Evolutionary conservation across 371 early-diverging fungal genomes (phyloP).

Genomic region (Syncephalastrum sp.): DNA sequence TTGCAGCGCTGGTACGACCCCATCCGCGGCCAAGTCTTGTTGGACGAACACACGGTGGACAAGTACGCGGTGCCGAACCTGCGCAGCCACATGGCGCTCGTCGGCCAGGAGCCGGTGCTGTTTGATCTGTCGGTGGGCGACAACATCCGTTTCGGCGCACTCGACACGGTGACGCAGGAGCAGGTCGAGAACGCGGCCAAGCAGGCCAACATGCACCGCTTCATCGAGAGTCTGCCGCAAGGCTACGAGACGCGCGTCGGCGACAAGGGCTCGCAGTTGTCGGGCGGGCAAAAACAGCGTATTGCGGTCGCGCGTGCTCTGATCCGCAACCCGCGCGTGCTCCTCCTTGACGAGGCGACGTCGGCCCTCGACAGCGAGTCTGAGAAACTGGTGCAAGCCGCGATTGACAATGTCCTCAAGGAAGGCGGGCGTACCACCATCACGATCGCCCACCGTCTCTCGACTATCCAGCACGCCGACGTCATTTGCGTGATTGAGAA

Average conservation of each 20-base stretch:
- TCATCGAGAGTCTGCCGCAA: constrained; percentile 62
- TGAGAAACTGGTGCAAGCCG: constrained; percentile 88
- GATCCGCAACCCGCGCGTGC: constrained; percentile 27
- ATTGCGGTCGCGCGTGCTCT: constrained; percentile 52
- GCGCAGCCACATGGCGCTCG: constrained; percentile 77
- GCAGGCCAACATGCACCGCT: constrained; percentile 76
- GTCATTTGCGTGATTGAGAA: constrained; percentile 70
- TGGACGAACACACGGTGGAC: constrained; percentile 68
- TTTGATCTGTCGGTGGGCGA: constrained; percentile 78
- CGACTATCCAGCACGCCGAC: constrained; percentile 70
- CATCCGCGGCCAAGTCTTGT: constrained; percentile 51
- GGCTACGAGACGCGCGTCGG: constrained; percentile 82
- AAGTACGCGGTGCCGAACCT: constrained; percentile 59
- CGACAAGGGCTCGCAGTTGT: constrained; percentile 70
- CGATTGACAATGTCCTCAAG: constrained; percentile 72
- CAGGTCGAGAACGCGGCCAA: constrained; percentile 60
- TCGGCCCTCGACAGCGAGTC: constrained; percentile 88
- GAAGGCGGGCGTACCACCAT: constrained; percentile 51
- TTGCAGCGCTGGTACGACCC: constrained; percentile 88
- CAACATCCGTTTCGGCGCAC: constrained; percentile 72
- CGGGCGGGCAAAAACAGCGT: constrained; percentile 90
- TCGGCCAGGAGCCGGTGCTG: constrained; percentile 85
- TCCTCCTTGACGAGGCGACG: constrained; percentile 95
- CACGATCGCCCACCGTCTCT: constrained; percentile 64
- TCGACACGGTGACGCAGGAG: constrained; percentile 55